Conservation (phyloP, 1,284 basidiomycete genomes). For the Moesziomyces sp. region DNA sequence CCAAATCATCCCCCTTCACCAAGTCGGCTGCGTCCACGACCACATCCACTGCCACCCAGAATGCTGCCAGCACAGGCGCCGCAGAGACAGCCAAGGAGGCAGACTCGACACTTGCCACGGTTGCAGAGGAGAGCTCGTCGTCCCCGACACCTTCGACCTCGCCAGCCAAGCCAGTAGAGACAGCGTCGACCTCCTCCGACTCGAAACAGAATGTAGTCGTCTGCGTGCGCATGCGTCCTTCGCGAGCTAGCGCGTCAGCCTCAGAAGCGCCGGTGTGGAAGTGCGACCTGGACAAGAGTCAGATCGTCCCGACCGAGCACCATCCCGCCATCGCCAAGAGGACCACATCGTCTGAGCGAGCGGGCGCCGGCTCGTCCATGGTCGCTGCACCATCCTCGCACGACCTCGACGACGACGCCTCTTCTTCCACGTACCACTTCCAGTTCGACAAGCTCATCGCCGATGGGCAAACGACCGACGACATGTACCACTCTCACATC, state of each 20-base stretch:
- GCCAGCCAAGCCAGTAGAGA: slow-evolving; percentile 13
- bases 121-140: slow-evolving; percentile 14
- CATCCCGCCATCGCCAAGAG: slow-evolving; percentile 64
- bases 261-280: slow-evolving; percentile 45
- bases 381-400: slow-evolving; percentile 8
- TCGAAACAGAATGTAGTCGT: slow-evolving; percentile 64
- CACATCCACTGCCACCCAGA: background rate
- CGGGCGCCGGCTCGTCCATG: slow-evolving; percentile 18
- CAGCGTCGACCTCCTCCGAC: slow-evolving; percentile 7
- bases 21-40: slow-evolving; percentile 9
- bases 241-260: slow-evolving; percentile 8
- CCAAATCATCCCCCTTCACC: slow-evolving; percentile 40
- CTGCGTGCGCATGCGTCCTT: slow-evolving; percentile 61
- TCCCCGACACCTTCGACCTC: background rate
- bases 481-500: slow-evolving; percentile 70
- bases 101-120: slow-evolving; percentile 13
- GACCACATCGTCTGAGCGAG: slow-evolving; percentile 48
- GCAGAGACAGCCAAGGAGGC: background rate
- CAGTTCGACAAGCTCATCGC: slow-evolving; percentile 61
- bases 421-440: slow-evolving; percentile 58
- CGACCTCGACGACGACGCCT: slow-evolving; percentile 31
- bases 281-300: slow-evolving; percentile 43
- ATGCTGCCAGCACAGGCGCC: slow-evolving; percentile 4
- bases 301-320: slow-evolving; percentile 59
- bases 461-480: slow-evolving; percentile 39